Evolutionary conservation across 2,329 filamentous ascomycete species (phyloP), one percentile per base, ranked within the genome.

Genomic region (Kalmusia sp.): DNA sequence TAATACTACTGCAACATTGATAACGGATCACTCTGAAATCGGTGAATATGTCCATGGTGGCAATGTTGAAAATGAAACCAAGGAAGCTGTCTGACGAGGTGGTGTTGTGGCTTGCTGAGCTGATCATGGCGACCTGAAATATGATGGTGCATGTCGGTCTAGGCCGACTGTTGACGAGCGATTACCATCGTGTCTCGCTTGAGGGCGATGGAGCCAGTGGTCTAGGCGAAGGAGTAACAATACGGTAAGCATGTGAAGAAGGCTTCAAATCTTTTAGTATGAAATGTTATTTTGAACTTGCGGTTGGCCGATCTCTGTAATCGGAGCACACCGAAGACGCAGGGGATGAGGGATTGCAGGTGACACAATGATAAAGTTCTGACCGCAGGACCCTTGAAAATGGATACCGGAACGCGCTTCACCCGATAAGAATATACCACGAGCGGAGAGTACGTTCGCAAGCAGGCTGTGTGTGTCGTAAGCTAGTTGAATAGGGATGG

Each of bases 331-430:
- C 39, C 39, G 24, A 43, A 37, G 12, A 46, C 27, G 43, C 43
- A 43, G 39, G 40, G 48, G 28, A 35, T 54, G 35, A 22, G 47
- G 39, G 37, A 44, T 34, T 51, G 54, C 56, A 64, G 52, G 61
- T 64, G 59, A 64, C 55, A 61, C 61, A 54, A 45, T 55, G 55
- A 63, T 68, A 59, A 49, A 59, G 56, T 64, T 67, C 64, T 69
- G 54, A 68, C 63, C 34, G 63, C 52, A 65, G 49, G 54, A 44
- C 51, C 55, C 17, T 37, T 21, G 39, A 44, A 39, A 56, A 52
- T 35, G 33, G 58, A 57, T 61, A 55, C 50, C 56, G 53, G 53
- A 61, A 66, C 57, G 59, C 62, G 62, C 62, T 59, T 46, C 49
- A 54, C 25, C 54, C 56, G 58, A 54, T 45, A 44, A 31, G 41